phyloP scores from a whole-genome alignment of 169 alveolate species.

The Cryptosporidium parvum region DNA sequence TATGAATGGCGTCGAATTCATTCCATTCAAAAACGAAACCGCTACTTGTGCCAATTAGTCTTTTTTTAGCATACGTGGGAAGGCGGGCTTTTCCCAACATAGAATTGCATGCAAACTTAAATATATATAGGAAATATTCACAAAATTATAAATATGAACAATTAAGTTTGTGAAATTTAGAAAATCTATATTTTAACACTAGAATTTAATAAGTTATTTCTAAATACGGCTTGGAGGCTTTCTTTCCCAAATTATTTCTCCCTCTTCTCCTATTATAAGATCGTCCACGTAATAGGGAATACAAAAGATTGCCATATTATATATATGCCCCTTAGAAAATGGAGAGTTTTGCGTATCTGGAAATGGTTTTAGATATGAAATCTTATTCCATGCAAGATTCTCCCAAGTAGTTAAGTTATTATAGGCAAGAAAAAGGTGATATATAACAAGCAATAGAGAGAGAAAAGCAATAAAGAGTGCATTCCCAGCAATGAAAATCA shows the following conservation, averaged over 20 bases:
- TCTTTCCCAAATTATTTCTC: constrained; percentile 72
- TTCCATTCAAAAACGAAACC: constrained; percentile 80
- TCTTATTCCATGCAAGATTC: constrained; percentile 77
- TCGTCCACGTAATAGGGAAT: constrained; percentile 72
- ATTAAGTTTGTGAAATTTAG: background rate
- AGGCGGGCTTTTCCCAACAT: background rate
- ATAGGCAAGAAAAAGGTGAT: constrained; percentile 74
- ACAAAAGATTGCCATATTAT: constrained; percentile 66
- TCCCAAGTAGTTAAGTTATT: constrained; percentile 81
- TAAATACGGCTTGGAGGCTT: background rate
- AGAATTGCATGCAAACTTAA: background rate
- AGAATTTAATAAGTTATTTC: background rate
- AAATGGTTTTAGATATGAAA: constrained; percentile 77
- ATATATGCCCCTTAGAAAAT: constrained; percentile 54
- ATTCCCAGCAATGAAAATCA: constrained; percentile 27
- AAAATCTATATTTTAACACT: background rate
- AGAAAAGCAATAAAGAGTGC: constrained; percentile 64
- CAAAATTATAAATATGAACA: background rate
- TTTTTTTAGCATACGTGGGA: background rate
- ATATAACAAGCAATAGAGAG: constrained; percentile 62
- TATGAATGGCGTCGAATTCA: constrained; percentile 90
- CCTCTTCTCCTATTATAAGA: constrained; percentile 55
- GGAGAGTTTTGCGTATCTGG: constrained; percentile 66
- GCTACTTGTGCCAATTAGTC: background rate
- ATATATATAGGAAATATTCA: background rate